These are phyloP conservation scores for Metarhizium album DNA, from an alignment of 2,329 filamentous ascomycete species.

Conservation along the genomic window DNA sequence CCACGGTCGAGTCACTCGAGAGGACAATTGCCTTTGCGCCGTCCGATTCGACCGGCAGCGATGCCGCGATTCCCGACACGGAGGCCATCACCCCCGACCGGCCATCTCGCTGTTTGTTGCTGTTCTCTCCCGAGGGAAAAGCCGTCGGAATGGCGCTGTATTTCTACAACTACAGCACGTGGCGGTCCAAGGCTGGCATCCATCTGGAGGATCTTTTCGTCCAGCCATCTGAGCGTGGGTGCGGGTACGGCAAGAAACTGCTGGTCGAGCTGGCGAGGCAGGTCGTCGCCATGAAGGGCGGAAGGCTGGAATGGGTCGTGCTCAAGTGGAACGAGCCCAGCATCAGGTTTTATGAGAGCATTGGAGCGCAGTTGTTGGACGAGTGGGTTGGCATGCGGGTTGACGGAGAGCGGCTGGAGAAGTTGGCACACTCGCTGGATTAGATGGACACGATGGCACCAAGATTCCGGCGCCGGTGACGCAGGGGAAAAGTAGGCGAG, in stretches of 20 bases:
- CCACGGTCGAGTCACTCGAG: constrained; percentile 63
- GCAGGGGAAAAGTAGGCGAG: background rate
- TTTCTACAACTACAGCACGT: constrained; percentile 94
- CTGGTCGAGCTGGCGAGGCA: constrained; percentile 71
- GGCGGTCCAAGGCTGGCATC: constrained; percentile 77
- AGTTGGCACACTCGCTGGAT: constrained; percentile 40
- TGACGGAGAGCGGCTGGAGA: constrained; percentile 52
- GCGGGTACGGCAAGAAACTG: constrained; percentile 70
- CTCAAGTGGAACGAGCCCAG: constrained; percentile 89
- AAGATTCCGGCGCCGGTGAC: background rate
- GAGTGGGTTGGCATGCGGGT: constrained; percentile 71
- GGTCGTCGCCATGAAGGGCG: constrained; percentile 60
- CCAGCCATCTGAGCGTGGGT: constrained; percentile 54
- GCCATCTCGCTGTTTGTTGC: constrained; percentile 68
- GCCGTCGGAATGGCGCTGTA: constrained; percentile 74
- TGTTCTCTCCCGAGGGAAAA: constrained; percentile 39
- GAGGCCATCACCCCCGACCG: constrained; percentile 43
- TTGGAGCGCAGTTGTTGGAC: constrained; percentile 55
- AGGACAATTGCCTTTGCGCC: constrained; percentile 70
- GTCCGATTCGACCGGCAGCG: constrained; percentile 31
- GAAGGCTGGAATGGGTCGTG: constrained; percentile 79
- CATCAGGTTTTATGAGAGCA: constrained; percentile 72
- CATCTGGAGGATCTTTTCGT: constrained; percentile 95
- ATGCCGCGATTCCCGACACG: constrained; percentile 28
- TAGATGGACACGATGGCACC: constrained; percentile 8